Conservation (phyloP, 2,329 filamentous ascomycete genomes). For the Calonectria crousiana region DNA sequence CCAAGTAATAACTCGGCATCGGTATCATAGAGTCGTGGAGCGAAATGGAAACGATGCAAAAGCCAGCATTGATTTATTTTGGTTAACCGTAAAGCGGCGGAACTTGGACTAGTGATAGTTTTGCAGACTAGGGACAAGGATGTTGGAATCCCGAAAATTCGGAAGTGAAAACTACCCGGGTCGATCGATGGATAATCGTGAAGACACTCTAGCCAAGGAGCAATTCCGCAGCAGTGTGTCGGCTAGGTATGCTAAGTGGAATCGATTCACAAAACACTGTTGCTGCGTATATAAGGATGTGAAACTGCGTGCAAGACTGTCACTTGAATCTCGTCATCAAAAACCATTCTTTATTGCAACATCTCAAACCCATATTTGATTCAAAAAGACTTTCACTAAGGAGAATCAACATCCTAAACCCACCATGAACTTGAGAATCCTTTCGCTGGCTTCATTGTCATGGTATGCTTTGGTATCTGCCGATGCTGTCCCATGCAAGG, state of each 20-base stretch:
- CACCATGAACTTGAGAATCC: neutral
- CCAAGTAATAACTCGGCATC: neutral
- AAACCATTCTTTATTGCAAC: neutral
- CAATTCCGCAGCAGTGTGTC: neutral
- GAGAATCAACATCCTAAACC: neutral
- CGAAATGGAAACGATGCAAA: neutral
- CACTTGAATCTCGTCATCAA: neutral
- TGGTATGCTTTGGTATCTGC: neutral
- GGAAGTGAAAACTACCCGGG: neutral
- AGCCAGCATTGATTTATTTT: neutral
- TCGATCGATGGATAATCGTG: neutral
- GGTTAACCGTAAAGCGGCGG: neutral
- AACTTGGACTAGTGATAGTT: neutral
- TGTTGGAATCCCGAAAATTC: neutral
- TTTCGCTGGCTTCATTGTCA: neutral
- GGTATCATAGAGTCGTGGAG: neutral
- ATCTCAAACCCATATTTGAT: neutral
- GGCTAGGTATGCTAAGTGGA: neutral
- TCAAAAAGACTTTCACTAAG: neutral
- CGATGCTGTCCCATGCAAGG: neutral
- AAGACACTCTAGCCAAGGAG: neutral
- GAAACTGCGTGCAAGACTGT: neutral
- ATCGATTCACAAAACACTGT: neutral
- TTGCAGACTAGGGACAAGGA: neutral
- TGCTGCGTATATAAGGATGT: no score